A percentile compares a stretch with the other conserved stretches of the same genome.
Conservation (phyloP, 805 yeast genomes). For the Myxozyma sirexii region DNA sequence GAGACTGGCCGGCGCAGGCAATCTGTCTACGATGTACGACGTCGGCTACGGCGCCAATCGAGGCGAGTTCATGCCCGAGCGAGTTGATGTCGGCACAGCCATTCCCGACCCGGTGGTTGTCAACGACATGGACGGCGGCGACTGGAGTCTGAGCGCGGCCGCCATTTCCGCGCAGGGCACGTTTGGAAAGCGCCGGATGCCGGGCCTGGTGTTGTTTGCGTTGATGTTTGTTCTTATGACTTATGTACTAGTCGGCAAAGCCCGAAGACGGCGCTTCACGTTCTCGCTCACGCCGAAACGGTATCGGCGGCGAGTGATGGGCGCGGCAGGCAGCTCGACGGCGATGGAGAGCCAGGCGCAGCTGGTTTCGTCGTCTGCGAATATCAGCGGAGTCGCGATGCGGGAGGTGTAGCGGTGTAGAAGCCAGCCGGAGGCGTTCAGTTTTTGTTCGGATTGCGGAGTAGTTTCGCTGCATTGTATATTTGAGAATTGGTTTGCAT, state of each 20-base stretch:
- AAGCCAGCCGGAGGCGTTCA: background rate
- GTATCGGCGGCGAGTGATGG: constrained; percentile 27
- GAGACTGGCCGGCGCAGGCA: background rate
- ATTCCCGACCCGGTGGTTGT: constrained; percentile 13
- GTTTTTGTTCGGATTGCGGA: background rate
- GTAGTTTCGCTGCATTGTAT: background rate
- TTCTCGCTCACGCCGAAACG: constrained; percentile 26
- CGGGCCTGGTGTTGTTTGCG: constrained; percentile 29
- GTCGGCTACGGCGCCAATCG: constrained; percentile 31
- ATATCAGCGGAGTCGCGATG: background rate
- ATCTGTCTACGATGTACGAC: background rate
- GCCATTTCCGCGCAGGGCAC: constrained; percentile 21
- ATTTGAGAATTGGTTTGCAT: background rate
- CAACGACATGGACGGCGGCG: constrained; percentile 4
- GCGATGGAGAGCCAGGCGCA: constrained; percentile 3
- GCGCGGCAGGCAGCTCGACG: background rate
- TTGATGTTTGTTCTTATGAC: constrained; percentile 25
- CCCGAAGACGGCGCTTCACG: constrained; percentile 24
- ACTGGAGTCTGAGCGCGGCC: constrained; percentile 3
- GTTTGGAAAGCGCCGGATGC: constrained; percentile 24
- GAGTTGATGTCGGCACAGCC: constrained; percentile 8
- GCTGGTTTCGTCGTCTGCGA: background rate
- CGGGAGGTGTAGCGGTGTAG: background rate
- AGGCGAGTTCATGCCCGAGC: constrained; percentile 16
- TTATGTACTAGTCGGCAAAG: constrained; percentile 24